phyloP scores from a whole-genome alignment of 129 eudicot species.

The Flaveria robusta region DNA sequence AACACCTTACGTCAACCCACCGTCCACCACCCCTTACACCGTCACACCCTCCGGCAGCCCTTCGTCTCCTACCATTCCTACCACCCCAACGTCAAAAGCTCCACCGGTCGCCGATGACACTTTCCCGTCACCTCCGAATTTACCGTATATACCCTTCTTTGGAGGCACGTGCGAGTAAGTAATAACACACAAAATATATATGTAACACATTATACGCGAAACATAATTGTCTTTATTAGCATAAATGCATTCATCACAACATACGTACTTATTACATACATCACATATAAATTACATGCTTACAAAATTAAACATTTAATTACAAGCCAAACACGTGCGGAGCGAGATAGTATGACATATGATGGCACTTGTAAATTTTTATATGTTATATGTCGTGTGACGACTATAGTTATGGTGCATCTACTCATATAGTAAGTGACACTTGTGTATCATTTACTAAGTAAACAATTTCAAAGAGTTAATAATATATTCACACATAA shows the following conservation, averaged over 20 bases:
- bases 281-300: no score
- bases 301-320: no score
- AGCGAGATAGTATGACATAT: no score
- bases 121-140: conserved; percentile 47
- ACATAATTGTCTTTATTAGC: not conserved
- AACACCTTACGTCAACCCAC: conserved; percentile 34
- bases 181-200: not conserved
- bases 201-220: not conserved
- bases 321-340: no score
- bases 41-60: conserved; percentile 15
- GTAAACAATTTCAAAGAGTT: no score
- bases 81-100: not conserved
- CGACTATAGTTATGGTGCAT: no score
- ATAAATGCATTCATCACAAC: not conserved
- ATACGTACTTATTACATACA: no score
- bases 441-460: no score
- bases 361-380: no score
- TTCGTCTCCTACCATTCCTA: not conserved
- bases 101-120: conserved; percentile 29
- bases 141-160: conserved; percentile 57
- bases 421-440: no score
- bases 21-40: not conserved
- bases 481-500: no score
- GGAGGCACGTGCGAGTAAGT: conserved; percentile 73
- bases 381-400: no score